Base-by-base conservation (phyloP, 1,139 yeast species). In the Pneumocystis oryctolagi region DNA sequence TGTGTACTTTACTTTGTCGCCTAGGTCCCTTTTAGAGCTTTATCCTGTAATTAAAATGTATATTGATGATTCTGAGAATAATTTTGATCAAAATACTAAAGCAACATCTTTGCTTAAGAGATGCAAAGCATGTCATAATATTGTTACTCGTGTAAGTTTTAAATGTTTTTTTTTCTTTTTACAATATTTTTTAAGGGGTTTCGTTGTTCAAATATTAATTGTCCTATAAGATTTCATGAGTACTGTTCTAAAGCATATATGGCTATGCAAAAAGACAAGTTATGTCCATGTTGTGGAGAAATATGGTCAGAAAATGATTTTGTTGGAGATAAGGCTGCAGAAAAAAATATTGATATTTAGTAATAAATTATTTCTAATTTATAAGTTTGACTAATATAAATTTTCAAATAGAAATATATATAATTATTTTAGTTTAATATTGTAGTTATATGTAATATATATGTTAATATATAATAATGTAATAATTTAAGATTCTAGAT, bases 11-110 rank as follows among this genome's bases (percentile, higher is more conserved):
- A 34, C 40, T 28, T 18, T 56, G 40, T 32, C 61, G 25, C 32
- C 57, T 53, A 31, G 61, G 31, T 25, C 61, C 40, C 25, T 35
- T 40, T 18, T 58, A 42, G 61, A 40, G 59, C 35, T 60, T 60
- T 28, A 60, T 60, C 28, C 59, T 40, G 16, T 58, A 60, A 31
- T 58, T 25, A 58, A 39, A 14, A 37, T 30, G 34, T 58, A 58
- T 40, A 37, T 40, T 37, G 25, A 37, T 9, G 57, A 63, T 30
- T 31, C 62, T 42, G 62, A 60, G n/a, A 47, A 47, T 47, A 6
- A 47, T 14, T 47, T 47, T 25, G 31, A 47, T 47, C 30, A 47
- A 47, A 12, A 16, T 47, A 5, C 30, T 25, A 25, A 20, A 25
- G 5, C 25, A 47, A 37, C 40, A 16, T 14, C 31, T 47, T 47